A percentile compares a stretch with the other conserved stretches of the same genome.
Evolutionary conservation across 2,329 filamentous ascomycete genomes (phyloP).

Genomic region (Epichloe uncinata): DNA sequence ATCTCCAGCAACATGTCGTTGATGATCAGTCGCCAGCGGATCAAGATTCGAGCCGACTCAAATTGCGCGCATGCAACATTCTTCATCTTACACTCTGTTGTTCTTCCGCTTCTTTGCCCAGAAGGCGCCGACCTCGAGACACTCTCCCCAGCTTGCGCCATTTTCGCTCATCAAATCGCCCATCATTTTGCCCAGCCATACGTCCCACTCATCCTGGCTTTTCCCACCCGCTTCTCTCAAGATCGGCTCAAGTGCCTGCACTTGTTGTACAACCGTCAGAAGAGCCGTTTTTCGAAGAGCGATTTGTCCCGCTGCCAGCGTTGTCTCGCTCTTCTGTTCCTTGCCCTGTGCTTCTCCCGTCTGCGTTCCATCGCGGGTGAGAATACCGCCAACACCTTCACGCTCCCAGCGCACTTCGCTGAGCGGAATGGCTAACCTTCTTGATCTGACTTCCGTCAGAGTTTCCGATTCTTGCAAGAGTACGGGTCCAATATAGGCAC

Average conservation of each 20-base stretch:
- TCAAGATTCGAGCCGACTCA: background rate
- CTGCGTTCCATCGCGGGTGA: conserved; percentile 45
- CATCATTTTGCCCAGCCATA: conserved; percentile 81
- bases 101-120: conserved; percentile 58
- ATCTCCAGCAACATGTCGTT: background rate
- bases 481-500: conserved; percentile 60
- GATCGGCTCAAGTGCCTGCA: conserved; percentile 73
- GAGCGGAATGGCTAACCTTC: conserved; percentile 74
- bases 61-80: background rate
- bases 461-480: conserved; percentile 69
- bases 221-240: conserved; percentile 74
- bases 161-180: conserved; percentile 66
- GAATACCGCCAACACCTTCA: conserved; percentile 52
- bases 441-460: conserved; percentile 55
- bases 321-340: conserved; percentile 26
- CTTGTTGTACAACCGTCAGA: conserved; percentile 66
- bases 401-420: conserved; percentile 80
- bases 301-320: conserved; percentile 53
- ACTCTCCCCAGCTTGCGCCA: conserved; percentile 72
- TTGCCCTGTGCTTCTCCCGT: conserved; percentile 44
- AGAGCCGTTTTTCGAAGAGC: conserved; percentile 71
- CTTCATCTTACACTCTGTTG: background rate
- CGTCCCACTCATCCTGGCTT: conserved; percentile 83
- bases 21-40: background rate
- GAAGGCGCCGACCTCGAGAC: conserved; percentile 75